Base-by-base conservation (phyloP, 192 early-diverging fungal genomes). In the Mortierella claussenii region DNA sequence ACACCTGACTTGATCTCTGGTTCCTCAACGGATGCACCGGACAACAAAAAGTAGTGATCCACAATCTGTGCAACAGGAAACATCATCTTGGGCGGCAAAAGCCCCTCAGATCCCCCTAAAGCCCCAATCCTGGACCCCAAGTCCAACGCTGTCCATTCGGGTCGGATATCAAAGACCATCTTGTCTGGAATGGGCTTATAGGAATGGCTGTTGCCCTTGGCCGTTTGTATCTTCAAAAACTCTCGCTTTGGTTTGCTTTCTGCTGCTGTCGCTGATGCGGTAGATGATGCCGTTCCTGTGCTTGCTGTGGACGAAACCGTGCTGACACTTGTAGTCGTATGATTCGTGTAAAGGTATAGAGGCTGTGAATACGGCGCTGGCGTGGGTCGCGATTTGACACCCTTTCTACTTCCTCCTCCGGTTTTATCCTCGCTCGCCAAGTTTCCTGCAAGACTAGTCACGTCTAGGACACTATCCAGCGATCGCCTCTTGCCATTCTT, bases 111-210 rank as follows among this genome's bases (percentile, higher is more conserved):
- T 4, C 64, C 50, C 18, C 50, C 63, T 8, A 56, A 30, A 2
- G 50, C 8, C 11, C 50, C 44, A 2, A 56, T 9, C 11, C 50
- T 33, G 4, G 58, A 48, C 17, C 49, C 36, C 8, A 61, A 28
- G 32, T 66, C 64, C 18, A 60, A 34, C 32, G 64, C 64, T 15
- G 64, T 60, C 73, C 73, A 76, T 30, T 76, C 73, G 37, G 73
- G 57, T 36, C 51, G 50, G 15, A 56, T 40, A 26, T 67, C 59
- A 24, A 46, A 67, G 5, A 21, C 12, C 2, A 51, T 28, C 10
- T 56, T 57, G 20, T 15, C 24, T 32, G 53, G 0, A 15, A 15
- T 6, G 27, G 52, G 42, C 4, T 36, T 23, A n/a, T 42, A 57
- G 15, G 37, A 24, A n/a, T n/a, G n/a, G n/a, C n/a, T n/a, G n/a